Base-by-base conservation (phyloP, 225 moss, liverwort and hornwort species). In the Thuidium tamariscinum region DNA sequence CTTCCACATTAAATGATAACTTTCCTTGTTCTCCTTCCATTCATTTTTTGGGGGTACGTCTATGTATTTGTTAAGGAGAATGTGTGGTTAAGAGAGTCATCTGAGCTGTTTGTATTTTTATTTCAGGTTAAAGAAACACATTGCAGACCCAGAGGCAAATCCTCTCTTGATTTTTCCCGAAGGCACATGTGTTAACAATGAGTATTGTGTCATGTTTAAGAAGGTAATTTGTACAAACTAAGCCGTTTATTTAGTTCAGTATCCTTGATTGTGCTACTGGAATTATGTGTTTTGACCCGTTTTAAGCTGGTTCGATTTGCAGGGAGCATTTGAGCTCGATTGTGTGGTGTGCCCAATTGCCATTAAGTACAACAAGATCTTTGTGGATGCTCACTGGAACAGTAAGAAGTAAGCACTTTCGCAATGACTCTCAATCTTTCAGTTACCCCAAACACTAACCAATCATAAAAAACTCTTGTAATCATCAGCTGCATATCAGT, bases 241-340 rank as follows among this genome's bases (percentile, higher is more conserved):
- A 39, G 36, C 78, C 25, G 13, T 78, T 34, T 52, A 23, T 56
- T 48, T 67, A 51, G 39, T 86, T 83, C 49, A 80, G 55, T 36
- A 82, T 82, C 79, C 74, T 83, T 83, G 80, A 61, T 65, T 78
- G 16, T 52, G 75, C 68, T 22, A 62, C 63, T 22, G 72, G 46
- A 87, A 78, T 60, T 76, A 23, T 72, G 74, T 51, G 61, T 79
- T 82, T 22, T 85, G 48, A 88, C 76, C 56, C 46, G 55, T 44
- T 83, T 67, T 80, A 36, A 84, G 65, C 64, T 61, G n/a, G 70
- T 74, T 49, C 77, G 84, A 81, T 84, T 54, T 74, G 51, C 94
- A 98, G 98, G 98, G 98, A 85, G 98, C 98, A 29, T 98, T 98
- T 94, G 98, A 98, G 90, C 95, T 98, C 30, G 96, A 95, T 92